Conservation (phyloP, 2,329 filamentous ascomycete genomes). For the Paraconiothyrium brasiliense region DNA sequence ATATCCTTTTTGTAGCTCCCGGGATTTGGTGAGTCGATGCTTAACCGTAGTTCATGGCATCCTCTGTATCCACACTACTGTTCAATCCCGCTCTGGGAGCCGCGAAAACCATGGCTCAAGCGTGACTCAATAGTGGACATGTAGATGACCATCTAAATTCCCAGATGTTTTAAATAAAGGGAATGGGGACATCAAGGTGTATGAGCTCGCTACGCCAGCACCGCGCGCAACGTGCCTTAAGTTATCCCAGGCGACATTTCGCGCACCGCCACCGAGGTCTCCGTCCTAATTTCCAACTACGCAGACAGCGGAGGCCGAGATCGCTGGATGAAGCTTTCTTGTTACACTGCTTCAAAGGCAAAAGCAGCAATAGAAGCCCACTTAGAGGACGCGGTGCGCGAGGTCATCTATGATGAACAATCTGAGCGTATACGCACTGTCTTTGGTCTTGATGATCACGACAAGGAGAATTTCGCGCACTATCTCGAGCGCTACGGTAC, state of each 20-base stretch:
- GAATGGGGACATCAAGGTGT: neutral
- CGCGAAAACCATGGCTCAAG: neutral
- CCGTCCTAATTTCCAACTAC: neutral
- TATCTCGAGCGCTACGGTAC: neutral
- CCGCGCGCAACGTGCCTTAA: neutral
- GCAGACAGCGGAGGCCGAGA: neutral
- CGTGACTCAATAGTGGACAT: too few relatives aligned
- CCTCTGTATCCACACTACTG: too few relatives aligned
- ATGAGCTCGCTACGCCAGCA: neutral
- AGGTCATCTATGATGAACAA: conserved; percentile 7
- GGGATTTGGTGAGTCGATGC: neutral
- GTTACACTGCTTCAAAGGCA: neutral
- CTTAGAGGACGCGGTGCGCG: neutral
- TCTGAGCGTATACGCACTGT: neutral
- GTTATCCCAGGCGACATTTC: neutral
- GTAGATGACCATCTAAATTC: too few relatives aligned
- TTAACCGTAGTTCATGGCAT: neutral
- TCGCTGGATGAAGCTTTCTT: conserved; percentile 8
- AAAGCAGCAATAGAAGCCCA: conserved; percentile 5
- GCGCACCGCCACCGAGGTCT: neutral
- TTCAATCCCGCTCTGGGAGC: too few relatives aligned
- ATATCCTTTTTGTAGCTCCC: neutral
- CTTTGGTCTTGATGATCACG: neutral
- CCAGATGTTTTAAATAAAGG: too few relatives aligned
- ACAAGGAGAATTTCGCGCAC: conserved; percentile 11